Base-by-base conservation (phyloP, 2,329 filamentous ascomycete species). In the Fusarium sp. region DNA sequence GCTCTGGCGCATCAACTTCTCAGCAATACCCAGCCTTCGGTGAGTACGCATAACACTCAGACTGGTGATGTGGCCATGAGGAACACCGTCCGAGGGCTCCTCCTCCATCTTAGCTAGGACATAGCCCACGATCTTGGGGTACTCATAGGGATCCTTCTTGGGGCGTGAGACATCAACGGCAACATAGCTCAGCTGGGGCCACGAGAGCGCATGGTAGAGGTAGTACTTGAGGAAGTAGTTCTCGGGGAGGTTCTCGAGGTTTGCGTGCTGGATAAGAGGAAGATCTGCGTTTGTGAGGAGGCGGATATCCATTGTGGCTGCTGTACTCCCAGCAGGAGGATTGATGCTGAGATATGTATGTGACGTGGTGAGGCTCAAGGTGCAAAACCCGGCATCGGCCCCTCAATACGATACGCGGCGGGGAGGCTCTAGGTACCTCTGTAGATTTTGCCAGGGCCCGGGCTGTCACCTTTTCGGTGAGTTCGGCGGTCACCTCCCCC, bases 191-290 rank as follows among this genome's bases (percentile, higher is more conserved):
- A 99, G 87, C 79, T 98, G 94, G 41, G 95, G 95, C 95, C 95
- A 99, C 70, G 93, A 96, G 67, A 98, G 88, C 14, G 94, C 93
- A 79, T 99, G 95, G 85, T 99, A 99, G 73, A 99, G 88, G 82
- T 99, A 99, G 84, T 99, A 99, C 85, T 99, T 99, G 79, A 97
- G 91, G 77, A 98, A 98, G 86, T 99, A 99, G 84, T 99, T 99
- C 79, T 99, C 95, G 66, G 95, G 95, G 49, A 99, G 85, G 82
- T 99, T 99, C 76, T 96, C 96, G 75, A 99, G 93, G 82, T 99
- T 98, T 74, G 94, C 94, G 78, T 96, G 93, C 80, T 99, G 95
- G 75, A 99, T 93, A 74, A 95, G 88, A 67, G 92, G 92, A 66
- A 96, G 91, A 79, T 96, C 92, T 63, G 87, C 90, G 64, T 92